Conservation (phyloP, 148 eudicot genomes). For the Heliamphora exappendiculata region DNA sequence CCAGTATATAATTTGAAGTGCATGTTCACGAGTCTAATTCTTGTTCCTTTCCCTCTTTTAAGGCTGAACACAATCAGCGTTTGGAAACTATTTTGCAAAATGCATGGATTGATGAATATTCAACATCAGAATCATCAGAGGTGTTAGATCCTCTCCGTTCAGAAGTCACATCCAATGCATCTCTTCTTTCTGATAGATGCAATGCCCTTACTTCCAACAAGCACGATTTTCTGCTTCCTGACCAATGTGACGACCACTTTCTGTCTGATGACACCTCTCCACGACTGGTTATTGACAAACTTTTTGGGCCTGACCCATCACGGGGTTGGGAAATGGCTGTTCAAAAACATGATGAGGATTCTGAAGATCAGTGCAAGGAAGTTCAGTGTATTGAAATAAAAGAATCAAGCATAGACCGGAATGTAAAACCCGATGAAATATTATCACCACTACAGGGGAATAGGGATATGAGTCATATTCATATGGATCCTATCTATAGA, state of each 20-base stretch:
- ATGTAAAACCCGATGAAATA: constrained; percentile 13
- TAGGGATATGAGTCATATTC: constrained; percentile 12
- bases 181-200: constrained; percentile 30
- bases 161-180: constrained; percentile 35
- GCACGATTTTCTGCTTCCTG: constrained; percentile 26
- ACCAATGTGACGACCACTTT: constrained; percentile 37
- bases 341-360: constrained; percentile 22
- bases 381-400: constrained; percentile 56
- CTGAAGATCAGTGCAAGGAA: constrained; percentile 62
- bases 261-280: constrained; percentile 42
- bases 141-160: constrained; percentile 44
- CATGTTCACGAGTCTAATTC: constrained; percentile 6
- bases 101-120: constrained; percentile 43
- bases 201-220: constrained; percentile 19
- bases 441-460: constrained; percentile 23
- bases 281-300: constrained; percentile 31
- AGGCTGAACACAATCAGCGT: constrained; percentile 21
- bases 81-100: constrained; percentile 28
- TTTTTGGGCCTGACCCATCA: constrained; percentile 43
- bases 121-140: constrained; percentile 62
- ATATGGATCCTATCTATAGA: constrained; percentile 26
- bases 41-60: background rate
- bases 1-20: background rate
- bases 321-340: constrained; percentile 37
- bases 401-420: constrained; percentile 18